phyloP scores from a whole-genome alignment of 306 rosid genomes.

The Rubus parviflorus region DNA sequence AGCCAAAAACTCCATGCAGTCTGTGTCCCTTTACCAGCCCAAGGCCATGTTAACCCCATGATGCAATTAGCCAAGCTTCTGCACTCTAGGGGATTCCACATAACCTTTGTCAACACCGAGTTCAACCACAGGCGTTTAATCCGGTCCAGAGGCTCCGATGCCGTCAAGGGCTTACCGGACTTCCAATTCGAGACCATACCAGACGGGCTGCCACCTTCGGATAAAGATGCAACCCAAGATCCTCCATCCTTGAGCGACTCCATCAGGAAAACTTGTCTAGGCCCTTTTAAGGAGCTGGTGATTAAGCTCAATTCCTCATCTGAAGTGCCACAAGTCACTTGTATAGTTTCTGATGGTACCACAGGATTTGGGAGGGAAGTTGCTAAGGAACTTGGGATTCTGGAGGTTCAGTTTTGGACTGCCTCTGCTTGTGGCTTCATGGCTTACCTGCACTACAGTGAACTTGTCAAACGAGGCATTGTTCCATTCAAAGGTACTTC shows the following conservation, averaged over 20 bases:
- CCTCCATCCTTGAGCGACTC: conserved; percentile 13
- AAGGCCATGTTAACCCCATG: conserved; percentile 34
- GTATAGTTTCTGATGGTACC: too few species aligned
- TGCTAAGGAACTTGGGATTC: conserved; percentile 25
- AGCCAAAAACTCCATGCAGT: conserved; percentile 16
- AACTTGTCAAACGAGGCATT: conserved; percentile 26
- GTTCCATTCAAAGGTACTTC: conserved; percentile 33
- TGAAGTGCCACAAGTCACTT: conserved; percentile 24
- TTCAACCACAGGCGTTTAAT: conserved; percentile 14
- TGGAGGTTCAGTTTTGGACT: conserved; percentile 30
- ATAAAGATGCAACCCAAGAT: conserved; percentile 26
- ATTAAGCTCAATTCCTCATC: conserved; percentile 10
- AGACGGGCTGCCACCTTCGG: conserved; percentile 25
- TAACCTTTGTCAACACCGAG: conserved; percentile 29
- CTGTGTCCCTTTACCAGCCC: conserved; percentile 22
- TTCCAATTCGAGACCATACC: conserved; percentile 31
- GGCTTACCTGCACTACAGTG: conserved; percentile 18
- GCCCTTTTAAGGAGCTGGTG: conserved; percentile 30
- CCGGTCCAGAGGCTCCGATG: neutral
- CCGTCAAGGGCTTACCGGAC: conserved; percentile 16
- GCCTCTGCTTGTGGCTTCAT: conserved; percentile 38
- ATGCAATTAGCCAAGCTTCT: conserved; percentile 25
- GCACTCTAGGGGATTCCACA: conserved; percentile 20
- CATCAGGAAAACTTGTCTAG: conserved; percentile 19
- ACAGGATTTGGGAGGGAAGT: conserved; percentile 25